These are phyloP conservation scores for Phyllosticta citriasiana DNA, from an alignment of 2,329 filamentous ascomycete species.

Conservation along the genomic window DNA sequence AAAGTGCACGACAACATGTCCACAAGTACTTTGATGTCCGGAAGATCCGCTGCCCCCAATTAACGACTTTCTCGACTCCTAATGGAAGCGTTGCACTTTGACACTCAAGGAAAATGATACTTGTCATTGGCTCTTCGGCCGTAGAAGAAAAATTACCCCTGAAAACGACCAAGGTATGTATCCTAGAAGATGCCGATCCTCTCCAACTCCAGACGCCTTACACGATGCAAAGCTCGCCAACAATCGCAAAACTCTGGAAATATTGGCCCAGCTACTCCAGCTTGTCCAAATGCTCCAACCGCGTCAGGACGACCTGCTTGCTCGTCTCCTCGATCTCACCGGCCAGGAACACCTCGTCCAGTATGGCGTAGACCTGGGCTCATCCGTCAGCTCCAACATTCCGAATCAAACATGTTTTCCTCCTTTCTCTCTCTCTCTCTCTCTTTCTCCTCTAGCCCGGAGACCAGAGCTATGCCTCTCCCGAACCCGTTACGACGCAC, in stretches of 20 bases:
- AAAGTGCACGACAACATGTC: too few relatives aligned
- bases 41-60: too few relatives aligned
- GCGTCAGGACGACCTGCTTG: conserved; percentile 91
- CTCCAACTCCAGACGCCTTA: not conserved
- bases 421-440: not conserved
- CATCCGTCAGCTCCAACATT: conserved; percentile 11
- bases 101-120: not conserved
- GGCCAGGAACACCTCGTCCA: conserved; percentile 95
- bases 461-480: too few relatives aligned
- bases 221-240: not conserved
- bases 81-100: not conserved
- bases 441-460: not conserved
- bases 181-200: not conserved
- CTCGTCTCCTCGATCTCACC: conserved; percentile 98
- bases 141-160: not conserved
- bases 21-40: too few relatives aligned
- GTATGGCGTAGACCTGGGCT: conserved; percentile 78
- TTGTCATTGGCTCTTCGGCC: not conserved
- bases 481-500: conserved; percentile 26
- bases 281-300: conserved; percentile 92
- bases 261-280: conserved; percentile 51
- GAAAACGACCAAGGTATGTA: not conserved
- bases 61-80: too few relatives aligned
- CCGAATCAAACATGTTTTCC: too few relatives aligned
- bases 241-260: not conserved